phyloP scores from a whole-genome alignment of 2,329 filamentous ascomycete genomes.

The Paramyrothecium roridum region DNA sequence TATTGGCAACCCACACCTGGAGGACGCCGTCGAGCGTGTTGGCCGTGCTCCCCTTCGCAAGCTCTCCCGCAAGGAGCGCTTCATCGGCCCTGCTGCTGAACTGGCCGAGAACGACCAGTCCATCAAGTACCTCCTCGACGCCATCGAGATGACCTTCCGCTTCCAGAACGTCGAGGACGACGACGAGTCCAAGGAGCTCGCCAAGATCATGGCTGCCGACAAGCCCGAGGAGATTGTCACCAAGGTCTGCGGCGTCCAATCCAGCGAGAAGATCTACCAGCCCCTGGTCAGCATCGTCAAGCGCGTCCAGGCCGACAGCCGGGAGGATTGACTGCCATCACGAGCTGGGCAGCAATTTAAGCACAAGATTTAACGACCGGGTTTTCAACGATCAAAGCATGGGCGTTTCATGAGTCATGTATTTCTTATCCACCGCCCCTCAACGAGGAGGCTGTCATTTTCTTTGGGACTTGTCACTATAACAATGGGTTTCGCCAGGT shows the following conservation, averaged over 20 bases:
- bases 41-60: slow-evolving; percentile 93
- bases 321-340: slow-evolving; percentile 35
- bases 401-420: slow-evolving; percentile 7
- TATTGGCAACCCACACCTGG: slow-evolving; percentile 89
- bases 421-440: slow-evolving; percentile 1
- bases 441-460: slow-evolving; percentile 1
- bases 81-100: slow-evolving; percentile 87
- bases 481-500: slow-evolving; percentile 3
- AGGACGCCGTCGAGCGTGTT: slow-evolving; percentile 92
- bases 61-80: slow-evolving; percentile 90
- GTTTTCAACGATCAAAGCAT: neutral
- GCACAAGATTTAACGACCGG: slow-evolving; percentile 2
- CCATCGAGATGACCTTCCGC: slow-evolving; percentile 86
- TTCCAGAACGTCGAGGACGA: slow-evolving; percentile 95
- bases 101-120: slow-evolving; percentile 77
- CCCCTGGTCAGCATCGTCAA: slow-evolving; percentile 75
- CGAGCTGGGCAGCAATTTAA: neutral
- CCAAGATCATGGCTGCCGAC: slow-evolving; percentile 77
- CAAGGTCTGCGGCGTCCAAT: slow-evolving; percentile 78
- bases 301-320: slow-evolving; percentile 71
- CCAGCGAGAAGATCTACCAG: slow-evolving; percentile 72
- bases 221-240: slow-evolving; percentile 71
- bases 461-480: slow-evolving; percentile 2
- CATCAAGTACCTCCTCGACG: slow-evolving; percentile 71
- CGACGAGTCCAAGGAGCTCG: slow-evolving; percentile 82